Base-by-base conservation (phyloP, 768 basidiomycete species). In the Mycena amicta region DNA sequence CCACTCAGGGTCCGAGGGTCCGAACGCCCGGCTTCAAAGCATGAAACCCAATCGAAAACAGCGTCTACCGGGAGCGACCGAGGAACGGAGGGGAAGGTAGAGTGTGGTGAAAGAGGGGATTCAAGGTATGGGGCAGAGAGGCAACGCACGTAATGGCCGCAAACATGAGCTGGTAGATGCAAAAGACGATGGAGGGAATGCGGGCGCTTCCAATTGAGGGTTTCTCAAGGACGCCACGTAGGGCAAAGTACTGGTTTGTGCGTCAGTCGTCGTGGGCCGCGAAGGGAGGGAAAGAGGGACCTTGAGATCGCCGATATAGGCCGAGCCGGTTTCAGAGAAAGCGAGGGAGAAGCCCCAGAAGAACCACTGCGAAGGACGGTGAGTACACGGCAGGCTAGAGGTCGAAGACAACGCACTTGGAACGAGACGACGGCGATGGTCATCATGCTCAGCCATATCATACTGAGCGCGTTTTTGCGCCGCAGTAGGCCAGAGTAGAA, bases 271-370 rank as follows among this genome's bases (percentile, higher is more conserved):
- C 33, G 33, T 37, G 33, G n/a, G n/a, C n/a, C n/a, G n/a, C n/a
- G 47, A 50, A 37, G 40, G 23, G 18, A 16, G 23, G 30, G 26
- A 25, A 46, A 33, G 50, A 27, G 20, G 2, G 47, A 60, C 31
- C 28, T 90, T 80, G 30, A 99, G 81, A 65, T 96, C 77, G 11
- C 96, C 96, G 60, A 99, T 96, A 72, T 81, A 98, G n/a, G 66
- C 61, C 60, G 74, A 78, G 4, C 80, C 92, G 0, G 81, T 84
- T 15, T 93, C 90, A 59, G 88, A 90, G 77, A 98, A 98, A 0
- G 95, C 84, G 23, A 98, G 79, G 2, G 93, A 95, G 76, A 83
- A 98, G 2, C 95, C 95, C 95, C 95, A 97, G 81, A 96, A 95
- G 79, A 93, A 95, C 93, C 93, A 95, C 89, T 94, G 63, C n/a